Conservation (phyloP, 75 land plant genomes). For the Cryptomeria japonica region DNA sequence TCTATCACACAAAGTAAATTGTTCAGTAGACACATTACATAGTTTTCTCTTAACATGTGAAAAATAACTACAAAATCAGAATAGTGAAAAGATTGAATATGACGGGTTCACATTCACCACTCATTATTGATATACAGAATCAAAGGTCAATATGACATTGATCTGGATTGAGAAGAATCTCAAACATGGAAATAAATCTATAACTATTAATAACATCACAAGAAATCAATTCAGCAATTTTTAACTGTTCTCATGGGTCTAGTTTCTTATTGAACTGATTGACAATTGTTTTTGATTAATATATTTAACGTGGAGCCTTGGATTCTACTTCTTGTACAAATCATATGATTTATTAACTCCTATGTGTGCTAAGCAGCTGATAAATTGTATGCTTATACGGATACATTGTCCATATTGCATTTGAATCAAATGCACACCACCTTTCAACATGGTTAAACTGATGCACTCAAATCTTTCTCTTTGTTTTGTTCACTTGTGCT, state of each 20-base stretch:
- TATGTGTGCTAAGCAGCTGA: not conserved
- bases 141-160: not conserved
- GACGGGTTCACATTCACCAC: not conserved
- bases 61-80: not conserved
- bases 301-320: not conserved
- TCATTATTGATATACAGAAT: not conserved
- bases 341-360: not conserved
- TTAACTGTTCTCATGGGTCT: not conserved
- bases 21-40: not conserved
- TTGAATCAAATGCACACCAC: not conserved
- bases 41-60: not conserved
- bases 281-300: not conserved
- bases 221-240: not conserved
- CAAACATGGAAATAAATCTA: not conserved
- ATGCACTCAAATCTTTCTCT: constrained; percentile 3
- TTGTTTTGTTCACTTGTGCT: not conserved
- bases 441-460: not conserved
- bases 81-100: not conserved
- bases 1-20: not conserved
- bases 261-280: not conserved
- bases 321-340: not conserved
- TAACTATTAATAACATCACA: not conserved
- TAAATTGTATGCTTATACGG: not conserved
- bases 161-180: not conserved
- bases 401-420: not conserved